Percentiles rank a stretch among this genome's conserved stretches.
phyloP scores from a whole-genome alignment of 2,329 filamentous ascomycete genomes.

The Shiraia sp. region DNA sequence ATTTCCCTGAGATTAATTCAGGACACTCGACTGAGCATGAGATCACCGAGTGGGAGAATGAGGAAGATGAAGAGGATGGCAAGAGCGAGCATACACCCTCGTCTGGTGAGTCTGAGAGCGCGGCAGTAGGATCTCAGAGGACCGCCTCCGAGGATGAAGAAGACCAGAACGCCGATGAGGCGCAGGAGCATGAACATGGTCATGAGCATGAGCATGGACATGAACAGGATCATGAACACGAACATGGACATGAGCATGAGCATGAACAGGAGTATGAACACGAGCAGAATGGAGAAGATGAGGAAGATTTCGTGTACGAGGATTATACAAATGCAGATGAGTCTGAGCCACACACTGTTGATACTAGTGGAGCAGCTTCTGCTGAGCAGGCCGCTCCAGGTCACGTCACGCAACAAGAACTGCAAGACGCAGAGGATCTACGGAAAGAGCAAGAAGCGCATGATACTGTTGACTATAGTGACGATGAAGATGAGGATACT shows the following conservation, averaged over 20 bases:
- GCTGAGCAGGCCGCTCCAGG: slow-evolving; percentile 2
- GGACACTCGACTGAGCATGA: slow-evolving; percentile 23
- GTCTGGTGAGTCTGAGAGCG: background rate
- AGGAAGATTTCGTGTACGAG: slow-evolving; percentile 1
- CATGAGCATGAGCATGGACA: too few relatives aligned
- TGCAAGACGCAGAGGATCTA: slow-evolving; percentile 4
- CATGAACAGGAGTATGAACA: slow-evolving; percentile 8
- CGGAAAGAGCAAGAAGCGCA: slow-evolving; percentile 35
- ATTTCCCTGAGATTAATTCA: slow-evolving; percentile 23
- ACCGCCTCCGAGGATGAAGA: background rate
- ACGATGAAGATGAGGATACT: slow-evolving; percentile 45
- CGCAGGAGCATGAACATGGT: slow-evolving; percentile 8
- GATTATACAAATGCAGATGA: background rate
- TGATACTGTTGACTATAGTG: slow-evolving; percentile 56
- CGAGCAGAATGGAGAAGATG: slow-evolving; percentile 5
- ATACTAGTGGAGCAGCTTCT: slow-evolving; percentile 1
- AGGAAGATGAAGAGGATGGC: slow-evolving; percentile 10
- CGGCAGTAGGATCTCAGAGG: background rate
- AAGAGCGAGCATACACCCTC: slow-evolving; percentile 1
- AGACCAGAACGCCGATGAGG: slow-evolving; percentile 2
- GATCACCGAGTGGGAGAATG: slow-evolving; percentile 26
- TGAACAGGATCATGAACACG: too few relatives aligned
- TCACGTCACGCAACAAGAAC: background rate
- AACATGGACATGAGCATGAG: too few relatives aligned
- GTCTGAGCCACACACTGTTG: slow-evolving; percentile 1